phyloP scores from a whole-genome alignment of 768 basidiomycete genomes.

The Leucocoprinus birnbaumii region DNA sequence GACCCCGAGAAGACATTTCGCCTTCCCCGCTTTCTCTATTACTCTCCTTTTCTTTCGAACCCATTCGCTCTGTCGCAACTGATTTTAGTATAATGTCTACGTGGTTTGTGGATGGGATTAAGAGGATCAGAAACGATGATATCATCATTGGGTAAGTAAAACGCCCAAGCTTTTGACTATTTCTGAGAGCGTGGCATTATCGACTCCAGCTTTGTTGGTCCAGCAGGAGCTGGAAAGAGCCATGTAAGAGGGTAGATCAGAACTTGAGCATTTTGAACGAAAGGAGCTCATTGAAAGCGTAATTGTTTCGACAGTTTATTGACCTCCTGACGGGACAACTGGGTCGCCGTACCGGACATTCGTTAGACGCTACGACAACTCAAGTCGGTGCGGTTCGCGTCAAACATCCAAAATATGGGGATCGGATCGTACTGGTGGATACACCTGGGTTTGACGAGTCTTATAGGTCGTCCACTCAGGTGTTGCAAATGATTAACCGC shows the following conservation, averaged over 20 bases:
- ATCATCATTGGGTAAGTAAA: slow-evolving; percentile 5
- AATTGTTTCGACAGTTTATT: slow-evolving; percentile 8
- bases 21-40: background rate
- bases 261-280: background rate
- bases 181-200: too few species aligned
- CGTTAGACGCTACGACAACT: background rate
- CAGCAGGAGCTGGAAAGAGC: slow-evolving; percentile 8
- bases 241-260: background rate
- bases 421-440: slow-evolving; percentile 10
- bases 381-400: slow-evolving; percentile 1
- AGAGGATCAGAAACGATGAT: slow-evolving; percentile 5
- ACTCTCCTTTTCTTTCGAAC: background rate
- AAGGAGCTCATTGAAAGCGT: background rate
- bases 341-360: background rate
- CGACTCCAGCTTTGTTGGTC: slow-evolving; percentile 3
- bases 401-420: background rate
- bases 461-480: background rate
- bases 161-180: too few species aligned
- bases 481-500: background rate
- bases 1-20: background rate
- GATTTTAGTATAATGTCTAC: slow-evolving; percentile 2
- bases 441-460: slow-evolving; percentile 10
- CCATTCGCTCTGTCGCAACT: background rate
- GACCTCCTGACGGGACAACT: slow-evolving; percentile 7
- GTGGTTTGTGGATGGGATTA: slow-evolving; percentile 8